phyloP scores from a whole-genome alignment of 495 filamentous ascomycete genomes.

The Xylaria longipes region DNA sequence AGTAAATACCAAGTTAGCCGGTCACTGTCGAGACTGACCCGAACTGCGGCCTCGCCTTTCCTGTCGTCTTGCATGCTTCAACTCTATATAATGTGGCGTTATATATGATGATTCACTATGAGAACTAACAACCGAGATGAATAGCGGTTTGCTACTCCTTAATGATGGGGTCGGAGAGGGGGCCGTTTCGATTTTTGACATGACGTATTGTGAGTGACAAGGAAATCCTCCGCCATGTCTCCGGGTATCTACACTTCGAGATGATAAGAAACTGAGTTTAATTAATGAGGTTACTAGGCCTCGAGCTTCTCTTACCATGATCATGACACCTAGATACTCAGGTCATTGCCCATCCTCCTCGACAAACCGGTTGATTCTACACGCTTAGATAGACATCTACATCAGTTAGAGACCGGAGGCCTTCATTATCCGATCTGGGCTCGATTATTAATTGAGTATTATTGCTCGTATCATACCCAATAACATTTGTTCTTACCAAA shows the following conservation, averaged over 20 bases:
- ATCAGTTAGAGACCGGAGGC: background rate
- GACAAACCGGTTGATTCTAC: too few species aligned
- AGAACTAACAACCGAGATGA: background rate
- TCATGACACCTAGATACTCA: too few species aligned
- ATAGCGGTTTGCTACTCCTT: background rate
- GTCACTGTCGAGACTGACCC: background rate
- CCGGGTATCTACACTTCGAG: background rate
- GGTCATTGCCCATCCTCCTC: background rate
- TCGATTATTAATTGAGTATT: background rate
- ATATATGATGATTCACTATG: background rate
- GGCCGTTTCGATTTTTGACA: background rate
- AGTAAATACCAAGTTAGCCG: background rate
- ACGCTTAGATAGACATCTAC: background rate
- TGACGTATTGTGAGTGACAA: background rate
- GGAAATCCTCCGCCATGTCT: background rate
- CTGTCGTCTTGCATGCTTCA: background rate
- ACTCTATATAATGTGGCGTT: background rate
- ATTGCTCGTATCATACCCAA: background rate
- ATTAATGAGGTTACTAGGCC: background rate
- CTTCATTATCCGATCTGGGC: background rate
- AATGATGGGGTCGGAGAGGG: background rate
- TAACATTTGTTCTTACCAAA: background rate
- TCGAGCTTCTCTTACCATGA: too few species aligned
- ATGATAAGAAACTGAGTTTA: background rate
- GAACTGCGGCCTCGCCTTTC: background rate